phyloP scores from a whole-genome alignment of 371 early-diverging fungal species.

The Actinomucor elegans region DNA sequence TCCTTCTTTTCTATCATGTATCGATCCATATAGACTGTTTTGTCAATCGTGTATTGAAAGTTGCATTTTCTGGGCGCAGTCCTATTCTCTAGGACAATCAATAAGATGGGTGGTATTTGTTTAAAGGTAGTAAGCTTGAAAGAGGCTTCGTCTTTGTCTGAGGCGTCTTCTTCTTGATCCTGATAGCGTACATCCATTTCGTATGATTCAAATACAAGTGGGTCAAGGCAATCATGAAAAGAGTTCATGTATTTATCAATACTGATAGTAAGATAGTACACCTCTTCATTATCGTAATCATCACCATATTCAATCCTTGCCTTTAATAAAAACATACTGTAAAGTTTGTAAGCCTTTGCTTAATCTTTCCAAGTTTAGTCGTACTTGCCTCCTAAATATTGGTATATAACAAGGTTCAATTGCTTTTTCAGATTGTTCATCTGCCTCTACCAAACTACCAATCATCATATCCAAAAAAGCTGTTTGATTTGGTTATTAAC shows the following conservation, averaged over 20 bases:
- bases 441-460: constrained; percentile 11
- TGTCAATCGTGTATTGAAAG: constrained; percentile 23
- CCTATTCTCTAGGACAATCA: constrained; percentile 31
- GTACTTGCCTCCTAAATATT: constrained; percentile 19
- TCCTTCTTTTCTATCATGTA: constrained; percentile 37
- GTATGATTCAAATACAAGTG: constrained; percentile 34
- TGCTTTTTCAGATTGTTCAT: constrained; percentile 12
- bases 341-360: not conserved
- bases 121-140: constrained; percentile 38
- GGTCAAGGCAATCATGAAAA: constrained; percentile 43
- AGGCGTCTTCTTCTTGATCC: not conserved
- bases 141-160: not conserved
- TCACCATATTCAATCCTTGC: constrained; percentile 21
- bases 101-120: constrained; percentile 35
- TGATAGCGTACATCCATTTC: too few species aligned
- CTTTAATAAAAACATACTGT: constrained; percentile 22
- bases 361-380: too few species aligned
- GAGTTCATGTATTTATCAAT: constrained; percentile 17
- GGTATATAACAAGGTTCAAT: not conserved
- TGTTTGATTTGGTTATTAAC: not conserved
- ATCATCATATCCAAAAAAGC: constrained; percentile 31
- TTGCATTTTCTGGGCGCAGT: not conserved
- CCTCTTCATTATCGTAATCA: constrained; percentile 26
- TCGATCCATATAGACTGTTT: constrained; percentile 42
- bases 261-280: constrained; percentile 24